phyloP scores from a whole-genome alignment of 2,329 filamentous ascomycete genomes.

The Sclerotiophoma versabilis region DNA sequence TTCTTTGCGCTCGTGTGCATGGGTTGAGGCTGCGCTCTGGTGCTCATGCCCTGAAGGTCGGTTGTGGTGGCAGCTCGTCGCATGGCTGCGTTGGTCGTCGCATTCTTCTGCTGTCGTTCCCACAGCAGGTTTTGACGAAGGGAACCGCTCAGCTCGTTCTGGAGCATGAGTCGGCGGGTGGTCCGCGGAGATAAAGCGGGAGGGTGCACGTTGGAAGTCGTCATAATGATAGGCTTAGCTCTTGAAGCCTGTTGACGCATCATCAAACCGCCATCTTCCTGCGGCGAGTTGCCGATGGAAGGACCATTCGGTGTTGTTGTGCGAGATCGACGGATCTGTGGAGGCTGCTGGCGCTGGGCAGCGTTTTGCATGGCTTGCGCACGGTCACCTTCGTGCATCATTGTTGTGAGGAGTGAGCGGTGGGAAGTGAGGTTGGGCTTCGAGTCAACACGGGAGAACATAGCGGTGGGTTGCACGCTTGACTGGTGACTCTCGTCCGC shows the following conservation, averaged over 20 bases:
- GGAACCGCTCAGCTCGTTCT: constrained; percentile 91
- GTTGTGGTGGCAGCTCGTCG: constrained; percentile 64
- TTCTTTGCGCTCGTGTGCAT: constrained; percentile 61
- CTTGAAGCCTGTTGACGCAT: constrained; percentile 65
- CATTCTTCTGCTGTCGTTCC: constrained; percentile 94
- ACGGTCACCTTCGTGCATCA: constrained; percentile 82
- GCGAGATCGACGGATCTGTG: constrained; percentile 64
- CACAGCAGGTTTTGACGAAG: constrained; percentile 89
- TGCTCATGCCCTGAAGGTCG: constrained; percentile 88
- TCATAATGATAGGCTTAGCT: constrained; percentile 82
- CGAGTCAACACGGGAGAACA: constrained; percentile 93
- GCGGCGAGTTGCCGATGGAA: constrained; percentile 66
- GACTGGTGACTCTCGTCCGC: constrained; percentile 81
- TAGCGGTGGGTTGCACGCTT: constrained; percentile 77
- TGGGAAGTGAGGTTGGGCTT: constrained; percentile 83
- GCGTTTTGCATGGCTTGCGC: constrained; percentile 72
- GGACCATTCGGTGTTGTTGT: constrained; percentile 74
- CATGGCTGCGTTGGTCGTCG: constrained; percentile 84
- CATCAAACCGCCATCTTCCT: constrained; percentile 64
- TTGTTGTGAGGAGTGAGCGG: constrained; percentile 86
- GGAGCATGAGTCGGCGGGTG: constrained; percentile 92
- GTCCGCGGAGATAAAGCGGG: constrained; percentile 88
- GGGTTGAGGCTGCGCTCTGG: constrained; percentile 61
- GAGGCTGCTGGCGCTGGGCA: constrained; percentile 65
- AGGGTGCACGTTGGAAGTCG: constrained; percentile 72